Evolutionary conservation across 306 rosid species (phyloP).

Genomic region (Begonia loranthoides): DNA sequence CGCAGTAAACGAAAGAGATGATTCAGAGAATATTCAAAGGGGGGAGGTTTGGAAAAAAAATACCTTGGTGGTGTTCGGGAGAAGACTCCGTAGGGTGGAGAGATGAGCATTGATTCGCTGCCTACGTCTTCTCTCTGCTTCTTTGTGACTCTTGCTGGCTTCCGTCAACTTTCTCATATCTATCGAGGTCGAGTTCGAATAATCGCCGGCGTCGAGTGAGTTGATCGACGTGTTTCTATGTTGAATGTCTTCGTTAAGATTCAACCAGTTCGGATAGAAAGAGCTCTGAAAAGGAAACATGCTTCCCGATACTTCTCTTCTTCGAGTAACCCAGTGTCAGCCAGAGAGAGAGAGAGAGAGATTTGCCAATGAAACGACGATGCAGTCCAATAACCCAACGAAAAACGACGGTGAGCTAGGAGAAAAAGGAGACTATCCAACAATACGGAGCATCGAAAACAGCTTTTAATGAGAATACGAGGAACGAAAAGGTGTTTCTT

Average conservation of each 20-base stretch:
- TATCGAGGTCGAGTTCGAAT: constrained; percentile 20
- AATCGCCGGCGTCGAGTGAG: constrained; percentile 17
- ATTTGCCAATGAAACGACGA: too few relatives aligned
- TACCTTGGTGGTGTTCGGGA: constrained; percentile 64
- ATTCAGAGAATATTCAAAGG: too few relatives aligned
- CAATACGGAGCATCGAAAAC: not conserved
- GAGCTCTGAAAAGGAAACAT: constrained; percentile 37
- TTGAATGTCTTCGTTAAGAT: not conserved
- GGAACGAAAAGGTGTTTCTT: not conserved
- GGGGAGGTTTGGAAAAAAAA: too few relatives aligned
- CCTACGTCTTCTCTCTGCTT: constrained; percentile 89
- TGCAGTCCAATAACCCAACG: too few relatives aligned
- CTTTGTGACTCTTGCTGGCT: constrained; percentile 76
- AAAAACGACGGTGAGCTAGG: not conserved
- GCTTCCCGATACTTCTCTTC: constrained; percentile 1
- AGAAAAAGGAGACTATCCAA: not conserved
- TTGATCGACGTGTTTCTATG: constrained; percentile 7
- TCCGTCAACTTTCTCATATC: constrained; percentile 37
- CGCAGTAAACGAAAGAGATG: too few relatives aligned
- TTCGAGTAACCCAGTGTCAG: not conserved
- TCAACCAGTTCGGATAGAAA: constrained; percentile 16
- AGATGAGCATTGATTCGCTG: constrained; percentile 85
- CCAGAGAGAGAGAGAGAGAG: too few relatives aligned
- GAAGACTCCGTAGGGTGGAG: constrained; percentile 70
- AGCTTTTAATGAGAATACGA: not conserved